Evolutionary conservation across 371 early-diverging fungal genomes (phyloP), one percentile per base, ranked within the genome.

Genomic region (Batkoa obscura): DNA sequence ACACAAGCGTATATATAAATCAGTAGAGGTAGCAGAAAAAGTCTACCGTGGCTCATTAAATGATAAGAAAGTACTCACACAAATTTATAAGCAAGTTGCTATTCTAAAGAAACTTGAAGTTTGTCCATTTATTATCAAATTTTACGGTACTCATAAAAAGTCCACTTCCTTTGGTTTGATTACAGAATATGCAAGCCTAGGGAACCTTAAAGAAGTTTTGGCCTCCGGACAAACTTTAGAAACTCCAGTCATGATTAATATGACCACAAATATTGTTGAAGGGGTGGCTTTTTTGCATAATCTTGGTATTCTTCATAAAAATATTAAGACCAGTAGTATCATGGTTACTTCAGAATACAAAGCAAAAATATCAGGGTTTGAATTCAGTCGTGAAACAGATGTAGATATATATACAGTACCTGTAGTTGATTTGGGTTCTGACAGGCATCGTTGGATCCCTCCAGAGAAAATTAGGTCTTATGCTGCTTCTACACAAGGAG

Each of bases 291-390:
- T 59, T 43, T 55, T 47, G 48, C 35, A 49, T 39, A 42, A 66
- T 60, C 60, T 66, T 42, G 66, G 62, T 0, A 64, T 66, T 13
- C 63, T 66, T 32, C 66, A 66, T 57, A 66, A 66, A 59, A 66
- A 64, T 10, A 35, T 66, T n/a, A 59, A 64, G 10, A 64, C 66
- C 9, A 66, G 64, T 30, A 64, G 62, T 58, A 59, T 66, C 12
- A 23, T 66, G 35, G 37, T 66, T 55, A 64, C 61, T 1, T 37
- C 59, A 15, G 57, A 57, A 51, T 60, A 58, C 10, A 62, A 59
- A 17, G 64, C 64, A n/a, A 66, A 66, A 43, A 59, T 66, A 23
- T 60, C 64, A 12, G 64, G 64, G 42, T 66, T 66, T 41, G 62
- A 64, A 12, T 64, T 64, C 49, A 66, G 66, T 55, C 66, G 66